Evolutionary conservation across 2,329 filamentous ascomycete genomes (phyloP).

Genomic region (Cladosporium sp.): DNA sequence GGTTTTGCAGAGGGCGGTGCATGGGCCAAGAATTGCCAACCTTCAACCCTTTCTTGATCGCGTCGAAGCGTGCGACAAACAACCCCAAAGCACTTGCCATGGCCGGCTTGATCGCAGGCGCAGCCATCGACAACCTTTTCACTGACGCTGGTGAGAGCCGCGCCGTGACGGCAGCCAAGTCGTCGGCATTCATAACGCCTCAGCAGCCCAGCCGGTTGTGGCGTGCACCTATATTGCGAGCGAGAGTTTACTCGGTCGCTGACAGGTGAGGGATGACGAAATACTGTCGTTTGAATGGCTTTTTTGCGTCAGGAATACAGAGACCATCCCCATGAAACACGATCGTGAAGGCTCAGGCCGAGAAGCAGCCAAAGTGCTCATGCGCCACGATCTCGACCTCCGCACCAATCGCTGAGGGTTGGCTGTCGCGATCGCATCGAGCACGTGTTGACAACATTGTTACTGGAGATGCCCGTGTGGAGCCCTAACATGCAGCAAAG

Average conservation of each 20-base stretch:
- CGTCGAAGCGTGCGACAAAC: conserved; percentile 13
- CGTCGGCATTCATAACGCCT: not conserved
- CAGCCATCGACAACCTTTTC: not conserved
- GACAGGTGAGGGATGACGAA: conserved; percentile 14
- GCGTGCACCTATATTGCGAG: not conserved
- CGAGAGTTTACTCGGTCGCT: not conserved
- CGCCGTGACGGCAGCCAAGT: conserved; percentile 14
- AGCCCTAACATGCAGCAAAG: conserved; percentile 8
- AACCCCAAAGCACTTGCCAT: not conserved
- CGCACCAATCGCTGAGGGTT: not conserved
- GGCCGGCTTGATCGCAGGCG: not conserved
- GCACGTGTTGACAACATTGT: not conserved
- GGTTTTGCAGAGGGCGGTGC: conserved; percentile 3
- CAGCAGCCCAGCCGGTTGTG: conserved; percentile 3
- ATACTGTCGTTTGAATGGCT: not conserved
- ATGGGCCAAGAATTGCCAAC: conserved; percentile 10
- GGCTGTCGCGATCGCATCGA: conserved; percentile 1
- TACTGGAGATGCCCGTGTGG: not conserved
- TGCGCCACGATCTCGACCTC: not conserved
- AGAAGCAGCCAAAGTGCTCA: not conserved
- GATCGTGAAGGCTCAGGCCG: conserved; percentile 5
- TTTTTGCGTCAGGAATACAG: not conserved
- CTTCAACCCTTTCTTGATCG: conserved; percentile 1
- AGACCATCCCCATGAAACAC: not conserved
- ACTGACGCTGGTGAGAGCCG: not conserved